phyloP scores from a whole-genome alignment of 345 rosid genomes.

The Murraya koenigii region DNA sequence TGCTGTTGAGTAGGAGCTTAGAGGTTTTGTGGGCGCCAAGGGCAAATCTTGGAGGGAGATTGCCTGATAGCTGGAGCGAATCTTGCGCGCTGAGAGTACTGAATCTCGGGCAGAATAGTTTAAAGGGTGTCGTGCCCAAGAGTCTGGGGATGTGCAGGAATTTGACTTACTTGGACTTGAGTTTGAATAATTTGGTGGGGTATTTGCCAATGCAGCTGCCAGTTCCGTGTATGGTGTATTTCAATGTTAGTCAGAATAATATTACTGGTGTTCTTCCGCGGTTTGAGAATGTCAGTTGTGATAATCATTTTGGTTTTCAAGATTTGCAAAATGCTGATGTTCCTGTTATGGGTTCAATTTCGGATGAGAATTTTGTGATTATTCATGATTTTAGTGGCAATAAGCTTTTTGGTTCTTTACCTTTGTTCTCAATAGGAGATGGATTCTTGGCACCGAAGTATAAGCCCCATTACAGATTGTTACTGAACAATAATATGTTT shows the following conservation, averaged over 20 bases:
- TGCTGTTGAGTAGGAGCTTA: slow-evolving; percentile 35
- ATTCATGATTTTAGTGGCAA: slow-evolving; percentile 64
- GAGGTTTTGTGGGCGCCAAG: slow-evolving; percentile 76
- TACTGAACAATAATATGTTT: slow-evolving; percentile 47
- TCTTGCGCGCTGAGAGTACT: slow-evolving; percentile 53
- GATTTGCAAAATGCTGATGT: slow-evolving; percentile 27
- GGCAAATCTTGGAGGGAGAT: slow-evolving; percentile 52
- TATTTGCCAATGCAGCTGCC: slow-evolving; percentile 41
- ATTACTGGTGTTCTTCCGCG: slow-evolving; percentile 45
- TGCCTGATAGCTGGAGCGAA: slow-evolving; percentile 44
- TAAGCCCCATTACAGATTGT: slow-evolving; percentile 38
- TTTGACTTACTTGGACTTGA: slow-evolving; percentile 58
- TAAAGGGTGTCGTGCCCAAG: slow-evolving; percentile 37
- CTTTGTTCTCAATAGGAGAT: slow-evolving; percentile 44
- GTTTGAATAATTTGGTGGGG: slow-evolving; percentile 52
- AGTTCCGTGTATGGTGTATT: slow-evolving; percentile 56
- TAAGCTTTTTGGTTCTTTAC: slow-evolving; percentile 43
- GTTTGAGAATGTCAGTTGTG: slow-evolving; percentile 35
- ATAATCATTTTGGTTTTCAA: slow-evolving; percentile 14
- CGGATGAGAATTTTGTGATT: slow-evolving; percentile 20
- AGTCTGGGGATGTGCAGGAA: slow-evolving; percentile 44
- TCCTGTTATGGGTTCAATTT: slow-evolving; percentile 30
- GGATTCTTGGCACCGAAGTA: slow-evolving; percentile 20
- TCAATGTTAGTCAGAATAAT: slow-evolving; percentile 54
- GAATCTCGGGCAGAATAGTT: slow-evolving; percentile 51